phyloP scores from a whole-genome alignment of 169 alveolate genomes.

The Eimeria zaria region DNA sequence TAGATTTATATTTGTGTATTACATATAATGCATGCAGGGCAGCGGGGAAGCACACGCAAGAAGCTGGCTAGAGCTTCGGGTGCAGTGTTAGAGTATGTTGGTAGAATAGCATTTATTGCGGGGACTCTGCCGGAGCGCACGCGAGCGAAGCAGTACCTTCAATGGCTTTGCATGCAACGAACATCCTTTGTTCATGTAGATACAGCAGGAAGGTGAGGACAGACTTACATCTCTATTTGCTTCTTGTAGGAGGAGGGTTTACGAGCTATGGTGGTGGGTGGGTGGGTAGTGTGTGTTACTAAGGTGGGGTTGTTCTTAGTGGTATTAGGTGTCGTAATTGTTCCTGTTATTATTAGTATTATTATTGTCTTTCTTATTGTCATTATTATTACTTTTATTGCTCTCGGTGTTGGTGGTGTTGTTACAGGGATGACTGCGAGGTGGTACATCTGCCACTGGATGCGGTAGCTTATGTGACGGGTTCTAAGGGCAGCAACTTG shows the following conservation, averaged over 20 bases:
- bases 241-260: too few relatives aligned
- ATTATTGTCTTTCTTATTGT: too few relatives aligned
- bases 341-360: too few relatives aligned
- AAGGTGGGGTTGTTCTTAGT: too few relatives aligned
- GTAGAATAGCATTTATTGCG: constrained; percentile 78
- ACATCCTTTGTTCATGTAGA: constrained; percentile 77
- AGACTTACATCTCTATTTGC: too few relatives aligned
- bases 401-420: neutral
- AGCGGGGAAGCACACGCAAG: constrained; percentile 88
- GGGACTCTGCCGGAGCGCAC: constrained; percentile 82
- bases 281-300: too few relatives aligned
- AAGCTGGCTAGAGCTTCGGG: constrained; percentile 90
- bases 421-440: constrained; percentile 65
- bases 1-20: too few relatives aligned
- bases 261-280: too few relatives aligned
- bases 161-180: constrained; percentile 84
- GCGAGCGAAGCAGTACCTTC: constrained; percentile 79
- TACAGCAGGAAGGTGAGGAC: constrained; percentile 86
- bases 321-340: too few relatives aligned
- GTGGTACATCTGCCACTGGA: constrained; percentile 86
- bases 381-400: too few relatives aligned
- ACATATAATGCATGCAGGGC: neutral
- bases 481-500: constrained; percentile 87
- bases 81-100: constrained; percentile 88
- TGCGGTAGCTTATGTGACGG: constrained; percentile 88